These are phyloP conservation scores for Penicillium pulvis DNA, from an alignment of 495 filamentous ascomycete genomes.

Conservation along the genomic window DNA sequence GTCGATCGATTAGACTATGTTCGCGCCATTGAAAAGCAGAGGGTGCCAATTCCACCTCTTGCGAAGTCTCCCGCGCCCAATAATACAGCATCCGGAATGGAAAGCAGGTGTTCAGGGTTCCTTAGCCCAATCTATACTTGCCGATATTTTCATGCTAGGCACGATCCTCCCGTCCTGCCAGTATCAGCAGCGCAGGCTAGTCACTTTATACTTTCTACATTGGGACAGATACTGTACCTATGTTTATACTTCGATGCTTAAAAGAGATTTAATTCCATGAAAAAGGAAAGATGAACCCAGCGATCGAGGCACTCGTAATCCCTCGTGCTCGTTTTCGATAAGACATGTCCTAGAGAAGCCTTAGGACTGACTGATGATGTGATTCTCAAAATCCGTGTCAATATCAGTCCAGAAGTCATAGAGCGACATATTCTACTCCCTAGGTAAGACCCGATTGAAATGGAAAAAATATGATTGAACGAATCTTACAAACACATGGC, in stretches of 20 bases:
- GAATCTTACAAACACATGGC: neutral
- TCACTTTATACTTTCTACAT: neutral
- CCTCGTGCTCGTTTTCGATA: no score
- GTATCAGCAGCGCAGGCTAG: neutral
- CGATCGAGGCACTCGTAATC: no score
- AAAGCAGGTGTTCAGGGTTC: neutral
- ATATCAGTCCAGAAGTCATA: no score
- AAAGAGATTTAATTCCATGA: neutral
- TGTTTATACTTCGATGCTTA: neutral
- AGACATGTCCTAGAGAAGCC: no score
- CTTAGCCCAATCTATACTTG: neutral
- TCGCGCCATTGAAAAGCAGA: neutral
- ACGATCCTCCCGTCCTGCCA: neutral
- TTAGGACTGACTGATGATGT: no score
- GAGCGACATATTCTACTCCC: no score
- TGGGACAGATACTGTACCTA: neutral
- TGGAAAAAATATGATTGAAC: neutral
- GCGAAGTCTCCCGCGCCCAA: neutral
- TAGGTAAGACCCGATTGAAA: no score
- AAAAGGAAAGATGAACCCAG: no score
- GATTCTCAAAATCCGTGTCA: no score
- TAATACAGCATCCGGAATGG: neutral
- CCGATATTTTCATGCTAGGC: neutral
- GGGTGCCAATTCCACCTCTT: no score
- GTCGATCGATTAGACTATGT: neutral